These are phyloP conservation scores for Lentinula aciculospora DNA, from an alignment of 768 basidiomycete species.

Conservation along the genomic window DNA sequence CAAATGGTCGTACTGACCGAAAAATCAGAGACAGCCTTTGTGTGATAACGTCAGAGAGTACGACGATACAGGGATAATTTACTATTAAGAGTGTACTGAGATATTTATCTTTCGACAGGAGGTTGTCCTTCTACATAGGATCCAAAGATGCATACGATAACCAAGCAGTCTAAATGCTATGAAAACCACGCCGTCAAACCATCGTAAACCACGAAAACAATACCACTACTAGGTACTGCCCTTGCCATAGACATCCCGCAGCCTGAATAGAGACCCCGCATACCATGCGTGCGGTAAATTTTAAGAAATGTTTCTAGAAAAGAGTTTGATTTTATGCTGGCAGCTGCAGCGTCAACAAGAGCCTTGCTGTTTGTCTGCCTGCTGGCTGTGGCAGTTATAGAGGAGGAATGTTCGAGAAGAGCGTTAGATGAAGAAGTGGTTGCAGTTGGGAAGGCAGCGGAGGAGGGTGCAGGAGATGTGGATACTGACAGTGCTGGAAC, in stretches of 20 bases:
- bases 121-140: no score
- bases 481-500: neutral
- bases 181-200: slow-evolving; percentile 31
- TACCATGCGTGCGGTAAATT: slow-evolving; percentile 70
- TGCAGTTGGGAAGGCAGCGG: neutral
- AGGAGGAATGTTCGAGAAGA: slow-evolving; percentile 2
- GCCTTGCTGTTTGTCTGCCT: slow-evolving; percentile 11
- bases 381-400: slow-evolving; percentile 14
- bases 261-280: slow-evolving; percentile 80
- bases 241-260: slow-evolving; percentile 84
- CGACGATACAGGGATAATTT: neutral
- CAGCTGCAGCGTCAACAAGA: neutral
- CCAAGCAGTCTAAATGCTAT: neutral
- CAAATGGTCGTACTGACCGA: no score
- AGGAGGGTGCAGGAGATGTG: neutral
- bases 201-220: slow-evolving; percentile 90
- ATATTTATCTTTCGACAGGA: neutral
- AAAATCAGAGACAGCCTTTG: neutral
- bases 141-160: no score
- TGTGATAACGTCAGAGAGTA: neutral
- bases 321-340: slow-evolving; percentile 16
- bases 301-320: slow-evolving; percentile 57
- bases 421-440: neutral
- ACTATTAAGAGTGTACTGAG: neutral
- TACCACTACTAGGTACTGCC: slow-evolving; percentile 78